Evolutionary conservation across 1,284 basidiomycete species (phyloP).

Genomic region (Melampsora abietis-canadensis): DNA sequence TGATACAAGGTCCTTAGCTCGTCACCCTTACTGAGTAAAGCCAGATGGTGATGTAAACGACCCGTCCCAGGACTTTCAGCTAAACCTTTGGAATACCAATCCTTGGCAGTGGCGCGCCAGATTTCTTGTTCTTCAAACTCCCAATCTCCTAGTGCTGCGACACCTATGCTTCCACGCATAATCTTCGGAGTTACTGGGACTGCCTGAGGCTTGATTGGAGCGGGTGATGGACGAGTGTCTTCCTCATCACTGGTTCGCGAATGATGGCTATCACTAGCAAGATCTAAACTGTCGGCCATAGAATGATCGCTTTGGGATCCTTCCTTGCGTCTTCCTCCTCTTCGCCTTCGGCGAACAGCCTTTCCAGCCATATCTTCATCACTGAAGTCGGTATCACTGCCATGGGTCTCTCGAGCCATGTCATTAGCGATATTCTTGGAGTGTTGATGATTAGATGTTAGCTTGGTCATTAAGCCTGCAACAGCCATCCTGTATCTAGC

Average conservation of each 20-base stretch:
- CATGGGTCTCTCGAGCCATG: background rate
- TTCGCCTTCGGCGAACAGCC: slow-evolving; percentile 4
- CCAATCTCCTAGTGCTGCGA: slow-evolving; percentile 78
- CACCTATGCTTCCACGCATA: slow-evolving; percentile 66
- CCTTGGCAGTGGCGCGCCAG: slow-evolving; percentile 82
- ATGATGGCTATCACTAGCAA: no score
- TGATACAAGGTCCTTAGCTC: slow-evolving; percentile 87
- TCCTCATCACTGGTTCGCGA: no score
- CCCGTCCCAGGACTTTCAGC: slow-evolving; percentile 85
- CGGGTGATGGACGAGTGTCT: slow-evolving; percentile 3
- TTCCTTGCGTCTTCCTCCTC: background rate
- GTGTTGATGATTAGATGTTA: slow-evolving; percentile 48
- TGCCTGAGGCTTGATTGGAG: background rate
- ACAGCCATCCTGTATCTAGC: slow-evolving; percentile 92
- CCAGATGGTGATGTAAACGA: slow-evolving; percentile 90
- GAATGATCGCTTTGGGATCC: slow-evolving; percentile 1
- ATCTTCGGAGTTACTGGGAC: slow-evolving; percentile 7
- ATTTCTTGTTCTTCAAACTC: slow-evolving; percentile 87
- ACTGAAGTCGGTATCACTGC: background rate
- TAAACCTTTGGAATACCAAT: slow-evolving; percentile 88
- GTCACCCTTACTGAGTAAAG: slow-evolving; percentile 75
- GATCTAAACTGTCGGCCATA: background rate
- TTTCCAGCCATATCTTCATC: background rate
- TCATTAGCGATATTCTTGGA: slow-evolving; percentile 54
- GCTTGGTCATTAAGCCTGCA: slow-evolving; percentile 54